Evolutionary conservation across 2,329 filamentous ascomycete species (phyloP).

Genomic region (Fusarium xylarioides): DNA sequence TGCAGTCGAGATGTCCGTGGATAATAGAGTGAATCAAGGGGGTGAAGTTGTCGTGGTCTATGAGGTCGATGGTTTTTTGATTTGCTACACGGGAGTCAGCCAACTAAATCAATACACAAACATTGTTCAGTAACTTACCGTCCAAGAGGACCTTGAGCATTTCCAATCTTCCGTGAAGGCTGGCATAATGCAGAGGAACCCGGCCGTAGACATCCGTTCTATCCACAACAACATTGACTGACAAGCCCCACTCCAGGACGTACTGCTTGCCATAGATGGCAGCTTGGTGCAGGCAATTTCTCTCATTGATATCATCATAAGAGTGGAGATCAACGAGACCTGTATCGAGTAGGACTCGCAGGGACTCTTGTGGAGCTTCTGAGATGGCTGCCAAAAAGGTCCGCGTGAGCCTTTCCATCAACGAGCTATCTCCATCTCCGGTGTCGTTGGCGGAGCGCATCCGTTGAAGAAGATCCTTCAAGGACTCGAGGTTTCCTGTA

Average conservation of each 20-base stretch:
- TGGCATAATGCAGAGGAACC: constrained; percentile 93
- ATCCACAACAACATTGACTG: constrained; percentile 77
- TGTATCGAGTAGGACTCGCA: constrained; percentile 81
- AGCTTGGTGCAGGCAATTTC: constrained; percentile 96
- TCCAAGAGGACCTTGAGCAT: constrained; percentile 80
- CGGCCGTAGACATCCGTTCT: constrained; percentile 93
- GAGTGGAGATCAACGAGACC: constrained; percentile 88
- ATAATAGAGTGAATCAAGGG: constrained; percentile 95
- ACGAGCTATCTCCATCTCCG: constrained; percentile 63
- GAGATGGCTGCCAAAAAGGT: constrained; percentile 91
- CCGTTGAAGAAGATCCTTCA: constrained; percentile 83
- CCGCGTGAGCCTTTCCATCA: constrained; percentile 82
- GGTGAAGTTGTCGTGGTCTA: constrained; percentile 97
- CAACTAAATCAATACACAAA: not conserved
- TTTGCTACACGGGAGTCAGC: constrained; percentile 60
- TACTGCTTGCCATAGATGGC: constrained; percentile 88
- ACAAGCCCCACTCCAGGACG: constrained; percentile 80
- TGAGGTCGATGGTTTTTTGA: constrained; percentile 80
- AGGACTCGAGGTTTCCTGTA: constrained; percentile 77
- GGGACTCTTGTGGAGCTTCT: constrained; percentile 80
- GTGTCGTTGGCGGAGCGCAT: constrained; percentile 67
- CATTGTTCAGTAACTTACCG: constrained; percentile 52
- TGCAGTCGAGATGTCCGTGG: constrained; percentile 82
- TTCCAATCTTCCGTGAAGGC: constrained; percentile 88
- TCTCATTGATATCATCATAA: constrained; percentile 96